These are phyloP conservation scores for Euphorbia tirucalli DNA, from an alignment of 345 rosid species.

Conservation along the genomic window DNA sequence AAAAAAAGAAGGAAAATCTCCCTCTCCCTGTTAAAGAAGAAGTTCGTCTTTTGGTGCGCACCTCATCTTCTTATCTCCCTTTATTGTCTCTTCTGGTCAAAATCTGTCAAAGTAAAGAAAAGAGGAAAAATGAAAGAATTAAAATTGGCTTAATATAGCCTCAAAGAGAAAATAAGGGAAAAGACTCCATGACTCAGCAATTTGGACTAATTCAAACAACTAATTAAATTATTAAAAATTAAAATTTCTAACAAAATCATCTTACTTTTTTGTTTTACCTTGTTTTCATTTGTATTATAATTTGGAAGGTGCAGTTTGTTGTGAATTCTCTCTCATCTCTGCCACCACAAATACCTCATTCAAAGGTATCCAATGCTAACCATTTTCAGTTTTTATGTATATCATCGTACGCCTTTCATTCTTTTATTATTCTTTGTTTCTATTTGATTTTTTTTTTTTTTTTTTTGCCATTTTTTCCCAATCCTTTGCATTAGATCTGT, in stretches of 20 bases:
- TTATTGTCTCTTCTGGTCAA: not conserved
- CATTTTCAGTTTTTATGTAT: not conserved
- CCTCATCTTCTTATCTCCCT: not conserved
- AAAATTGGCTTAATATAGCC: too few relatives aligned
- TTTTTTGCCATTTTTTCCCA: not conserved
- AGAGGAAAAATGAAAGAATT: too few relatives aligned
- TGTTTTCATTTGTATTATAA: not conserved
- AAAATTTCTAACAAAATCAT: too few relatives aligned
- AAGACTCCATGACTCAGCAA: too few relatives aligned
- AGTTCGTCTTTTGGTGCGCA: not conserved
- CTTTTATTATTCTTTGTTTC: not conserved
- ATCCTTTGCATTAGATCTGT: not conserved
- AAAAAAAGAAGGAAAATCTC: too few relatives aligned
- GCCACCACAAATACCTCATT: not conserved
- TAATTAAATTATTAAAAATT: too few relatives aligned
- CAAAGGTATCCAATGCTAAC: slow-evolving; percentile 17
- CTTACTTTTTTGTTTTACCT: not conserved
- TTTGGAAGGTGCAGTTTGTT: not conserved
- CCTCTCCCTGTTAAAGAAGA: not conserved
- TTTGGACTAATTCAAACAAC: too few relatives aligned
- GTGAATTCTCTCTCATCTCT: not conserved
- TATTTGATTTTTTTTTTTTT: too few relatives aligned
- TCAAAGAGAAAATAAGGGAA: too few relatives aligned
- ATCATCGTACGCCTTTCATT: not conserved
- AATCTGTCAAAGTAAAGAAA: too few relatives aligned